A percentile compares a stretch with the other conserved stretches of the same genome.
phyloP scores from a whole-genome alignment of 805 yeast genomes.

The Pichia scutulata region DNA sequence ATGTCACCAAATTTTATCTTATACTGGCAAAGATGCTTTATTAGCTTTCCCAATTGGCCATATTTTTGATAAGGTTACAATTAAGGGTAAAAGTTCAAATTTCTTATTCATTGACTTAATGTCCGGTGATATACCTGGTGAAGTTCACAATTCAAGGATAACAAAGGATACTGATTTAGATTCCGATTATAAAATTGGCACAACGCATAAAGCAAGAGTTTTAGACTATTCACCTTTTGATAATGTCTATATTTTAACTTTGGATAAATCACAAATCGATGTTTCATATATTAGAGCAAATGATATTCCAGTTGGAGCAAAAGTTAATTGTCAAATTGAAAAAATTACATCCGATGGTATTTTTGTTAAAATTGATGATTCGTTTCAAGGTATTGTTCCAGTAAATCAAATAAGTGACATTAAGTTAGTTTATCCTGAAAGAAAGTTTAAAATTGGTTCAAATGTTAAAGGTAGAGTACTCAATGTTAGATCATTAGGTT shows the following conservation, averaged over 20 bases:
- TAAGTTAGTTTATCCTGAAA: constrained; percentile 79
- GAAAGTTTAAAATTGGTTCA: constrained; percentile 80
- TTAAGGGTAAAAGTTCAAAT: constrained; percentile 51
- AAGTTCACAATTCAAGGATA: constrained; percentile 69
- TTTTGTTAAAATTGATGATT: constrained; percentile 53
- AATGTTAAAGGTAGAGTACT: constrained; percentile 72
- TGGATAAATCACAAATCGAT: constrained; percentile 57
- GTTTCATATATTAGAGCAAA: constrained; percentile 58
- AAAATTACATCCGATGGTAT: constrained; percentile 63
- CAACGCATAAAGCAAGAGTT: constrained; percentile 71
- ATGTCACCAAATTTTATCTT: constrained; percentile 35
- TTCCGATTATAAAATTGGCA: constrained; percentile 50
- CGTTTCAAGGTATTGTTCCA: constrained; percentile 69
- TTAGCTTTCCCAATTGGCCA: constrained; percentile 80
- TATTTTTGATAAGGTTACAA: constrained; percentile 47
- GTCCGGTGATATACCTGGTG: constrained; percentile 48
- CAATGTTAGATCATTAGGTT: constrained; percentile 35
- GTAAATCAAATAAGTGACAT: constrained; percentile 75
- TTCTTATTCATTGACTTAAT: constrained; percentile 55
- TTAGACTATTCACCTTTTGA: constrained; percentile 64
- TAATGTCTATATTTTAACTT: constrained; percentile 55
- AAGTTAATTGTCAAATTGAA: constrained; percentile 47
- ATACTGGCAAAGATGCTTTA: constrained; percentile 27
- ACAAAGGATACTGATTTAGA: constrained; percentile 39
- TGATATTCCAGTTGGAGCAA: constrained; percentile 73